Evolutionary conservation across 1,284 basidiomycete species (phyloP).

Genomic region (Sanghuangporus baumii): DNA sequence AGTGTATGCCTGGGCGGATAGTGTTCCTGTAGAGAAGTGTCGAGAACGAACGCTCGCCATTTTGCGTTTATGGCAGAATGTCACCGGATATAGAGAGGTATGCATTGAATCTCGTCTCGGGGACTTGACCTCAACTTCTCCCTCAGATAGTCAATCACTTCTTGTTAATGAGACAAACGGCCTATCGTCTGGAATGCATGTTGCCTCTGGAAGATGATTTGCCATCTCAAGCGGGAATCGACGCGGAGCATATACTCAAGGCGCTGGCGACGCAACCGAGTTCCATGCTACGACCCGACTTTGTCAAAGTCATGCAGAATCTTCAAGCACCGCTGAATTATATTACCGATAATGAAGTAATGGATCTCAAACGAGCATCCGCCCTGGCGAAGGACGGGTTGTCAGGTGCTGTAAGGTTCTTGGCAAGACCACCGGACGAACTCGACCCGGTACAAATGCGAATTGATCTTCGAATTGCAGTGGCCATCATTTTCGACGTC

Average conservation of each 20-base stretch:
- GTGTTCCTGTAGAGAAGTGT: constrained; percentile 57
- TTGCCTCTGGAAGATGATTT: constrained; percentile 44
- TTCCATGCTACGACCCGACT: constrained; percentile 51
- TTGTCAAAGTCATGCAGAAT: constrained; percentile 49
- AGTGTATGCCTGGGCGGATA: constrained; percentile 76
- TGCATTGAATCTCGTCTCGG: constrained; percentile 7
- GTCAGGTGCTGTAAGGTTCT: constrained; percentile 54
- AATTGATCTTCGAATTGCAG: constrained; percentile 54
- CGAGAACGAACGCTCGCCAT: constrained; percentile 58
- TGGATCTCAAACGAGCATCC: constrained; percentile 53
- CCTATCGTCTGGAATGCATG: constrained; percentile 58
- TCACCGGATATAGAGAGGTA: constrained; percentile 58
- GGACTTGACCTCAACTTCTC: not conserved
- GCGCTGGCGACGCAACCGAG: constrained; percentile 55
- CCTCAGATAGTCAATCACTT: constrained; percentile 61
- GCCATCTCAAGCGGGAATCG: constrained; percentile 54
- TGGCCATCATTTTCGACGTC: constrained; percentile 49
- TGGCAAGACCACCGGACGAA: constrained; percentile 44
- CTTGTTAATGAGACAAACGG: constrained; percentile 56
- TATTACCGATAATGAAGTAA: constrained; percentile 54
- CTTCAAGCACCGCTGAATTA: constrained; percentile 49
- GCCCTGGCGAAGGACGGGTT: constrained; percentile 61
- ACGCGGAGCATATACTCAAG: constrained; percentile 62
- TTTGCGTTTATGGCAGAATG: constrained; percentile 63
- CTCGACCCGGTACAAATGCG: constrained; percentile 46